Evolutionary conservation across 2,329 filamentous ascomycete species (phyloP), one percentile per base, ranked within the genome.

Genomic region (Fusarium nodosum): DNA sequence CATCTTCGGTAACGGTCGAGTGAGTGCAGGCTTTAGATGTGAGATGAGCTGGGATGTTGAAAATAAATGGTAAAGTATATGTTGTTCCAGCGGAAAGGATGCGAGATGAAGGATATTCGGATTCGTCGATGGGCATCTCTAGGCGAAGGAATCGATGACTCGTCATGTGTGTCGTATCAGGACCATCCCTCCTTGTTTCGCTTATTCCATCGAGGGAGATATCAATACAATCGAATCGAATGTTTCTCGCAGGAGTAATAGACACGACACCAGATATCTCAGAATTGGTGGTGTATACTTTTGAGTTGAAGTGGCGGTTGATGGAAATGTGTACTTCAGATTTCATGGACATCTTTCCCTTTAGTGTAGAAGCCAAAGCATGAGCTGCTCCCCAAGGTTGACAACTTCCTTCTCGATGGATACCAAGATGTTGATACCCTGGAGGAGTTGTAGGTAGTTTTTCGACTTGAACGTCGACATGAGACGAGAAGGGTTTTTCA

Each of bases 271-370:
- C 72, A 22, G 72, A 72, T 45, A 74, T 54, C 18, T 69, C 68
- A 3, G 70, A 72, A 36, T 71, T 66, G 56, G 70, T 71, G 39
- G 68, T 74, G 52, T 74, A 74, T 15, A 70, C 57, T 28, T 74
- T 74, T 18, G 72, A 71, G 34, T 56, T 66, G 28, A 74, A 74
- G 68, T 74, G 70, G 22, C 64, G 50, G 3, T 72, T 66, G 59
- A 74, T 56, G 16, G 48, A 30, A 30, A 74, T 58, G 1, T 45
- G 39, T 0, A 71, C 64, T 26, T 71, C 68, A 13, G 61, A 13
- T 12, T 55, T 71, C 31, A 54, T 68, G 5, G 51, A 16, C 36
- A 63, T 48, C 9, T 58, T 69, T 1, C 42, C 41, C 12, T 66
- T 69, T 13, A 70, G 9, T 0, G 67, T 44, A 4, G 63, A 64